Conservation (phyloP, 257 asterid genomes). For the Nemophila menziesii region DNA sequence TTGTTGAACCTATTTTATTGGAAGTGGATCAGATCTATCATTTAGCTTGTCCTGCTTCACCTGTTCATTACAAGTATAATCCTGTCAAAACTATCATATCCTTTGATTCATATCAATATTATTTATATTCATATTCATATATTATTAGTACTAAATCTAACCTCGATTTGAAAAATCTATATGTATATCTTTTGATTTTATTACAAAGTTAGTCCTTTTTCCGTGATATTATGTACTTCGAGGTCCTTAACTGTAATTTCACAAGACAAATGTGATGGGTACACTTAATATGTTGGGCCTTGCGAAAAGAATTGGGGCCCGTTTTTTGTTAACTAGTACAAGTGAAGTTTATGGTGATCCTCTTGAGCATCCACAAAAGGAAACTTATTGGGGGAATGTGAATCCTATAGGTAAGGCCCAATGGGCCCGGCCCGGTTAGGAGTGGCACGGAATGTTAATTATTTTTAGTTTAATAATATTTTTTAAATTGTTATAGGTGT, state of each 20-base stretch:
- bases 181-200: background rate
- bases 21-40: slow-evolving; percentile 43
- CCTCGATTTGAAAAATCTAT: background rate
- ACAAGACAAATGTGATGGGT: slow-evolving; percentile 98
- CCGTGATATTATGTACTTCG: slow-evolving; percentile 17
- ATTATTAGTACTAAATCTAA: no score
- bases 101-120: slow-evolving; percentile 1
- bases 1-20: slow-evolving; percentile 34
- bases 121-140: no score
- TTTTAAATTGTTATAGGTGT: slow-evolving; percentile 37
- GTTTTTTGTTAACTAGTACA: slow-evolving; percentile 84
- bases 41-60: slow-evolving; percentile 40
- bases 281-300: slow-evolving; percentile 96
- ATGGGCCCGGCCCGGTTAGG: background rate
- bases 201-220: no score
- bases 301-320: slow-evolving; percentile 86
- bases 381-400: slow-evolving; percentile 96
- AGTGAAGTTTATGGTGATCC: slow-evolving; percentile 99
- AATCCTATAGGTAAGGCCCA: slow-evolving; percentile 67
- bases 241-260: slow-evolving; percentile 49
- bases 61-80: slow-evolving; percentile 33
- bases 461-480: no score
- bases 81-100: slow-evolving; percentile 38
- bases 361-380: slow-evolving; percentile 98
- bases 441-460: slow-evolving; percentile 4